phyloP scores from a whole-genome alignment of 2,329 filamentous ascomycete genomes.

The Alternaria gaisen region DNA sequence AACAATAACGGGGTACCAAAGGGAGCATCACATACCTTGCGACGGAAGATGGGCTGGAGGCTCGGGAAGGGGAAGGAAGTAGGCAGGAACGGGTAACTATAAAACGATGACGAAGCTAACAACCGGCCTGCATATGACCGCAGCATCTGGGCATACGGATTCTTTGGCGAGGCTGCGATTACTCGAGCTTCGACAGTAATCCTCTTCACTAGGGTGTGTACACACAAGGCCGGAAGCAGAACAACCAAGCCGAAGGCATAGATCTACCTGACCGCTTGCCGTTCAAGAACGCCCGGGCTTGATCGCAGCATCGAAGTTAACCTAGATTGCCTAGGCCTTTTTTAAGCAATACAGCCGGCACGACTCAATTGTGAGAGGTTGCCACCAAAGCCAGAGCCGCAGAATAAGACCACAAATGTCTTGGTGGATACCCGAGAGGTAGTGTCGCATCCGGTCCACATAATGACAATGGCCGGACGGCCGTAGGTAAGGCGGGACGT shows the following conservation, averaged over 20 bases:
- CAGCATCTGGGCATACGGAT: slow-evolving; percentile 22
- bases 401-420: slow-evolving; percentile 24
- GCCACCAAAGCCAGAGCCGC: slow-evolving; percentile 26
- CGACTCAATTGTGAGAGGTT: slow-evolving; percentile 22
- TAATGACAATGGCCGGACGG: slow-evolving; percentile 27
- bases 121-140: slow-evolving; percentile 32
- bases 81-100: slow-evolving; percentile 40
- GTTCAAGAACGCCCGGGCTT: slow-evolving; percentile 24
- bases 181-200: slow-evolving; percentile 34
- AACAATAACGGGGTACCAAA: background rate
- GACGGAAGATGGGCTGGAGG: slow-evolving; percentile 38
- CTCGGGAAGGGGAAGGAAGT: slow-evolving; percentile 25
- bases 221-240: slow-evolving; percentile 33
- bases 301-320: slow-evolving; percentile 22
- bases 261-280: slow-evolving; percentile 16
- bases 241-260: slow-evolving; percentile 35
- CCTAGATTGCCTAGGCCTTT: slow-evolving; percentile 32
- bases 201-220: slow-evolving; percentile 34
- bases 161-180: slow-evolving; percentile 39
- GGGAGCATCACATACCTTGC: slow-evolving; percentile 37
- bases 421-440: slow-evolving; percentile 29
- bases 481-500: slow-evolving; percentile 22
- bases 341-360: slow-evolving; percentile 29
- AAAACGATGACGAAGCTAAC: slow-evolving; percentile 30
- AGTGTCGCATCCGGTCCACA: slow-evolving; percentile 35